phyloP scores from a whole-genome alignment of 169 alveolate genomes.

The Cryptosporidium viatorum region DNA sequence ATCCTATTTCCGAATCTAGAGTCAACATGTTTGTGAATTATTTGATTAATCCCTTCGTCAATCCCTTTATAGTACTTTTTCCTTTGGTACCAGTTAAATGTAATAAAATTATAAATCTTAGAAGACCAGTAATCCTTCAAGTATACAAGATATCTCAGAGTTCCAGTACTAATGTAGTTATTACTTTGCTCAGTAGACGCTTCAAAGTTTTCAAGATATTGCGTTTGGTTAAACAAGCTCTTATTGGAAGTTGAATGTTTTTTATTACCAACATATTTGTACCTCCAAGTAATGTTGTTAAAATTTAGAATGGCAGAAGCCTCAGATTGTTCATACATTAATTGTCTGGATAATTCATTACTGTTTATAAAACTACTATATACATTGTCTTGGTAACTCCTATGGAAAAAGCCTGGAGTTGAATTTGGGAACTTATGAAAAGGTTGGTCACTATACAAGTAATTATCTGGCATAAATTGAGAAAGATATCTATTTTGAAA shows the following conservation, averaged over 20 bases:
- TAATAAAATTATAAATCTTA: slow-evolving; percentile 11
- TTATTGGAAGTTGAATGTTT: background rate
- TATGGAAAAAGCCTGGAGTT: background rate
- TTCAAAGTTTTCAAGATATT: background rate
- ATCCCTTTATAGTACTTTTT: slow-evolving; percentile 17
- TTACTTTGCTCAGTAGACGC: background rate
- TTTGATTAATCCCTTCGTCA: slow-evolving; percentile 13
- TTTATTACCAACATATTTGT: background rate
- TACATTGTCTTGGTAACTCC: background rate
- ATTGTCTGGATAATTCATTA: slow-evolving; percentile 16
- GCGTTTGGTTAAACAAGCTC: background rate
- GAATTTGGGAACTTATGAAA: background rate
- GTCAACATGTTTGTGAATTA: background rate
- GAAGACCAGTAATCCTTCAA: background rate
- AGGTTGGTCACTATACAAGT: background rate
- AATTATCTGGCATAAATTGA: background rate
- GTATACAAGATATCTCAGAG: background rate
- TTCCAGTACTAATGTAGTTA: background rate
- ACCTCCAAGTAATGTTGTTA: slow-evolving; percentile 45
- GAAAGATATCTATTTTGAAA: slow-evolving; percentile 19
- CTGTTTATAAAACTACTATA: slow-evolving; percentile 12
- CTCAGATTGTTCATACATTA: slow-evolving; percentile 33
- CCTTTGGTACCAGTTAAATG: slow-evolving; percentile 34
- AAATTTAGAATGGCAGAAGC: slow-evolving; percentile 23
- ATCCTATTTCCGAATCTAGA: background rate